Evolutionary conservation across 768 basidiomycete genomes (phyloP), one percentile per base, ranked within the genome.

Genomic region (Chlorophyllum brunneum): DNA sequence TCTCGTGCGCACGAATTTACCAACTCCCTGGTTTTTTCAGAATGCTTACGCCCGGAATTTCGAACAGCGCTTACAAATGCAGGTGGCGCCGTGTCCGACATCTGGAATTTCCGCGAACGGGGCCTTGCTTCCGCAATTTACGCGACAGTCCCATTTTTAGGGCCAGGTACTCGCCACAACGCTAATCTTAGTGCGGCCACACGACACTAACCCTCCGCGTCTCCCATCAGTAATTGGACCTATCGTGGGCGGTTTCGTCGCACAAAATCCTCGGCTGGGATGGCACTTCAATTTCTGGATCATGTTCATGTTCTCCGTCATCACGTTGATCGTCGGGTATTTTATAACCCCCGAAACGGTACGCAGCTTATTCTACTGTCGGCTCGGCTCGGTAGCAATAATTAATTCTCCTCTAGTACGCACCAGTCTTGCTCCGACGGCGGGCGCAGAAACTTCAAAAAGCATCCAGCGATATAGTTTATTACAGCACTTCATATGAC

Each of bases 281-380:
- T 86, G 82, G 82, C 73, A 76, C 33, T 81, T 81, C 60, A 78
- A 79, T 47, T 86, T 85, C 63, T 83, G 82, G 81, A 69, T 86
- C 50, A 80, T 80, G 70, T 73, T 83, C 57, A 76, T 80, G 18
- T 73, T 82, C 52, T 71, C 81, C 11, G 68, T 57, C 2, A 47
- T 78, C 43, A 76, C 75, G 16, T 67, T 79, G 16, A 51, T 77
- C 22, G 58, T 72, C 3, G 76, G 77, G 4, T 72, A 79, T 48
- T 65, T 82, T 47, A 31, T 71, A 41, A 74, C 78, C 11, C 78
- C 81, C 6, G 84, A 86, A 67, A 85, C 84, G 52, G 81, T 79
- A 60, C 30, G 71, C 58, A 18, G 4, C 18, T 26, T 41, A 31
- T 34, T 33, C 13, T 41, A 26, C 26, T 10, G 42, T 53, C 3